A percentile compares a stretch with the other conserved stretches of the same genome.
phyloP scores from a whole-genome alignment of 768 basidiomycete genomes.

The Pleurotus giganteus region DNA sequence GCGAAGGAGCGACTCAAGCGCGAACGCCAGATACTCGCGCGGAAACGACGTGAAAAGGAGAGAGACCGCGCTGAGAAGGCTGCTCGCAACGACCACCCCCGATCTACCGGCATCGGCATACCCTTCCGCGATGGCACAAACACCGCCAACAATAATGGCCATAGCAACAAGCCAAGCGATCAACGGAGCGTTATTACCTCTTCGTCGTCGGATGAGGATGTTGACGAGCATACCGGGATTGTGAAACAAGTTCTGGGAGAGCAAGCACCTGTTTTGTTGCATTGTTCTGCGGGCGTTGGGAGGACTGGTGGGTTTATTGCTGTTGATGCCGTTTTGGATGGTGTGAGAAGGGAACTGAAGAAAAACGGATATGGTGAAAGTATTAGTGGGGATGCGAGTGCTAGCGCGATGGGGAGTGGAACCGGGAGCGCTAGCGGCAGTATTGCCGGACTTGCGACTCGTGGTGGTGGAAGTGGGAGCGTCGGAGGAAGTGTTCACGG shows the following conservation, averaged over 20 bases:
- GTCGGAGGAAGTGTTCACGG: background rate
- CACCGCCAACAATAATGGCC: slow-evolving; percentile 7
- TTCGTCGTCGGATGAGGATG: slow-evolving; percentile 27
- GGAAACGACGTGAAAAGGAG: slow-evolving; percentile 2
- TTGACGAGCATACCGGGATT: slow-evolving; percentile 58
- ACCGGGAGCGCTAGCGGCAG: background rate
- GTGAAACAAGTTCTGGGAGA: slow-evolving; percentile 47
- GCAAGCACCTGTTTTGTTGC: slow-evolving; percentile 65
- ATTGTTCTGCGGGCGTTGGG: slow-evolving; percentile 95
- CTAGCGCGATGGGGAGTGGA: slow-evolving; percentile 1
- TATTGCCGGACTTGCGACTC: background rate
- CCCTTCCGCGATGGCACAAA: too few species aligned
- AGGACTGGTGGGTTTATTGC: slow-evolving; percentile 93
- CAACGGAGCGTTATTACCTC: slow-evolving; percentile 6
- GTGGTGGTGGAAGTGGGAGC: background rate
- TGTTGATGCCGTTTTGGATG: slow-evolving; percentile 83
- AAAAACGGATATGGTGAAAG: slow-evolving; percentile 10
- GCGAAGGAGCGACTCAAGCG: slow-evolving; percentile 14
- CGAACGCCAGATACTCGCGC: background rate
- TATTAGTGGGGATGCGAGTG: slow-evolving; percentile 4
- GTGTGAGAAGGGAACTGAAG: slow-evolving; percentile 58
- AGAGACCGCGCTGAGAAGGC: background rate
- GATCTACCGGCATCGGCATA: too few species aligned
- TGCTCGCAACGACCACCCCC: slow-evolving; percentile 1
- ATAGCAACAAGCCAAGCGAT: slow-evolving; percentile 8